phyloP scores from a whole-genome alignment of 441 rosid species.

The Bocquillonia castaneifolia region DNA sequence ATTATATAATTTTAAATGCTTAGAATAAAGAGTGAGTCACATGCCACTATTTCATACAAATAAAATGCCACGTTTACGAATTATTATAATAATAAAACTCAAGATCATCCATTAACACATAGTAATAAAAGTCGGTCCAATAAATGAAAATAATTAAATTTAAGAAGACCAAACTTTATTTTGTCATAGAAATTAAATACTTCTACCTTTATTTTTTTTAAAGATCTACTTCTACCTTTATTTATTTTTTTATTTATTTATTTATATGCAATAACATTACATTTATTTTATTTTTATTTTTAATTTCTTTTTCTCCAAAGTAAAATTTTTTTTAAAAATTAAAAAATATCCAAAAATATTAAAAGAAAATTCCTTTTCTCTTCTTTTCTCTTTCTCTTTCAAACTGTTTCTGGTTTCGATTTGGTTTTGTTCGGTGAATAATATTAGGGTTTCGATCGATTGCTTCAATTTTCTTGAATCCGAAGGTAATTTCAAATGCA shows the following conservation, averaged over 20 bases:
- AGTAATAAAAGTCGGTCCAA: too few species aligned
- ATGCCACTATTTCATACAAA: neutral
- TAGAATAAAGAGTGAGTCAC: neutral
- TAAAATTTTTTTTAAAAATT: conserved; percentile 23
- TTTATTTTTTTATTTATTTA: conserved; percentile 9
- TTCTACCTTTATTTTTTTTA: too few species aligned
- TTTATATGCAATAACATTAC: neutral
- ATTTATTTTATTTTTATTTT: conserved; percentile 8
- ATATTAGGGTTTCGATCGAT: conserved; percentile 5
- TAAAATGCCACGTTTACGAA: conserved; percentile 3
- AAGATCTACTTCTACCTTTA: too few species aligned
- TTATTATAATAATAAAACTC: neutral
- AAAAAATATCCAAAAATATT: conserved; percentile 9
- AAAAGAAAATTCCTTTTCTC: conserved; percentile 15
- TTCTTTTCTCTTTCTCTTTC: conserved; percentile 21
- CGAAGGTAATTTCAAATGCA: conserved; percentile 26
- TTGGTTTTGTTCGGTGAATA: conserved; percentile 21
- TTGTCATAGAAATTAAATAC: conserved; percentile 19
- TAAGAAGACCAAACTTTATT: neutral
- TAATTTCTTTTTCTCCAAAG: conserved; percentile 29
- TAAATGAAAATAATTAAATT: neutral
- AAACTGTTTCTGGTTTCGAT: conserved; percentile 38
- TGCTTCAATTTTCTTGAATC: conserved; percentile 9
- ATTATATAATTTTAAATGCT: neutral
- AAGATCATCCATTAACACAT: neutral